Evolutionary conservation across 2,329 filamentous ascomycete species (phyloP), one percentile per base, ranked within the genome.

Genomic region (Bipolaris oryzae): DNA sequence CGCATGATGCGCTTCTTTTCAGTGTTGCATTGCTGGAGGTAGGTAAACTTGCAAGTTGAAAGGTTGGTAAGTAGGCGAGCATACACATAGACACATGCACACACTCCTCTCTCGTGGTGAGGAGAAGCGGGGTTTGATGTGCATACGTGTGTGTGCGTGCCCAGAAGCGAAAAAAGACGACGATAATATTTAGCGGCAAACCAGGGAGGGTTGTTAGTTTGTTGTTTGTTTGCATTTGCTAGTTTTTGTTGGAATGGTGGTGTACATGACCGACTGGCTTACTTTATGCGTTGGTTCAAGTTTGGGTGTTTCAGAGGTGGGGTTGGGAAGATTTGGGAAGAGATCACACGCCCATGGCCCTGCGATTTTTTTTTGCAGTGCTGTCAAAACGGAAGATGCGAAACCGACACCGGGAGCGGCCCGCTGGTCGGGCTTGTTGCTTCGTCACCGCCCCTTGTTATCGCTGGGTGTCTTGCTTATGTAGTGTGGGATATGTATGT

Each of bases 331-430:
- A 34, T 28, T 28, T 28, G 25, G 25, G 25, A 28, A 28, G 25
- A 28, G 25, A 28, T 28, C 25, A 28, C 25, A 28, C 25, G 25
- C 25, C 7, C 9, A 28, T 9, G 7, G 25, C n/a, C 25, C 9
- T 28, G 9, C 25, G 25, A 28, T n/a, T 23, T 25, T 35, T 35
- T 13, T 35, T 35, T 35, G 34, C 13, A 35, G 34, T n/a, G 41
- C 41, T 43, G 21, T 25, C 41, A 25, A 28, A 25, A 43, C 41
- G 41, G 21, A 28, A 43, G 41, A 44, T 16, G 5, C 42, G 43
- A 44, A 31, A 37, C 42, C 48, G 35, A 47, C 53, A 62, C 51
- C 63, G 64, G 66, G 18, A 54, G 62, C 64, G 66, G 64, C 60
- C 66, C 66, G 54, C 50, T 47, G 21, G 58, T 63, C 51, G 61